These are phyloP conservation scores for Chlamydomonas schloesseri DNA, from an alignment of 139 green algal genomes.

Conservation along the genomic window DNA sequence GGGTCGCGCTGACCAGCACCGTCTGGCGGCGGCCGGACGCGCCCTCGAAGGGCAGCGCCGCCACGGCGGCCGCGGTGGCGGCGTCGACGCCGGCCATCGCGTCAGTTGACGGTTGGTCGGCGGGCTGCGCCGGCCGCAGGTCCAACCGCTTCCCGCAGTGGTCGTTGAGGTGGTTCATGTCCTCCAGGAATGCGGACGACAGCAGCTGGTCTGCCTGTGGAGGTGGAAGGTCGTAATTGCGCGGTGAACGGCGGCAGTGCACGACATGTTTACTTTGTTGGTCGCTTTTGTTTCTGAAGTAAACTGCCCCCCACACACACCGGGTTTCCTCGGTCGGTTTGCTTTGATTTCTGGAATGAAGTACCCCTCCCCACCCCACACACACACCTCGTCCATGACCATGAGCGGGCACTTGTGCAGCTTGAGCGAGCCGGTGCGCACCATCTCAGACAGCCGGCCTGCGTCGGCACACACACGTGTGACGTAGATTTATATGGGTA, in stretches of 20 bases:
- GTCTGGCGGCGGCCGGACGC: constrained; percentile 62
- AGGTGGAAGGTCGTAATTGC: background rate
- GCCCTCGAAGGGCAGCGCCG: background rate
- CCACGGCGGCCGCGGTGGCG: background rate
- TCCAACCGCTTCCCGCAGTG: constrained; percentile 74
- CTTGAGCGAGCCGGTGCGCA: constrained; percentile 68
- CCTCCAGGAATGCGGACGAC: constrained; percentile 80
- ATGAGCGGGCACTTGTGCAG: constrained; percentile 57
- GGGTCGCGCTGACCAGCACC: constrained; percentile 86
- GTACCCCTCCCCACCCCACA: no score
- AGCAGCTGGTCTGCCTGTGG: constrained; percentile 88
- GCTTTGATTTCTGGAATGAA: no score
- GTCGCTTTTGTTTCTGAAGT: background rate
- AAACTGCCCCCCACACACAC: no score
- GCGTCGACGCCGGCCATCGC: background rate
- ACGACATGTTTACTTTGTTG: background rate
- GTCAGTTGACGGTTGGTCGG: background rate
- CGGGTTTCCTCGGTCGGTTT: no score
- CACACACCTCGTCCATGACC: constrained; percentile 52
- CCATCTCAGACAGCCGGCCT: constrained; percentile 89
- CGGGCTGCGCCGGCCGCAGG: background rate
- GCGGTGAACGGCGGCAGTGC: background rate
- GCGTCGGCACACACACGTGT: background rate
- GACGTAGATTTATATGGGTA: no score
- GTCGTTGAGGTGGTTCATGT: constrained; percentile 83